phyloP scores from a whole-genome alignment of 352 stramenopile species.

The Globisporangium yorkense region DNA sequence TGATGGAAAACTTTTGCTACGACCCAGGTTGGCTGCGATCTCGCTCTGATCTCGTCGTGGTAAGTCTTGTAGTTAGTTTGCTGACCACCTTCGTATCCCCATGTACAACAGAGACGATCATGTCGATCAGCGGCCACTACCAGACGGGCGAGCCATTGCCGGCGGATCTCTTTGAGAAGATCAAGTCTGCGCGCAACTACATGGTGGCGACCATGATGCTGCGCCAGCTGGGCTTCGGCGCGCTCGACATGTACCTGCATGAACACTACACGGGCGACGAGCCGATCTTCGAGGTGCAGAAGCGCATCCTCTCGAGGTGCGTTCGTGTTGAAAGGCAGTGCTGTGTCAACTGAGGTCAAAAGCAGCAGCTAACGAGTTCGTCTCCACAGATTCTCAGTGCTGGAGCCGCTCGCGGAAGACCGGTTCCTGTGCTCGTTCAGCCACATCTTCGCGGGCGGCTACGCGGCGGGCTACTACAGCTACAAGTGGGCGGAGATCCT shows the following conservation, averaged over 20 bases:
- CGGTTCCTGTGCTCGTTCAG: constrained; percentile 97
- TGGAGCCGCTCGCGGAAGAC: constrained; percentile 91
- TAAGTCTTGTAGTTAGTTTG: background rate
- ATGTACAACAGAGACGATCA: constrained; percentile 63
- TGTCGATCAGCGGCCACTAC: constrained; percentile 76
- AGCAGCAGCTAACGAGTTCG: background rate
- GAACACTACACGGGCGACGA: constrained; percentile 67
- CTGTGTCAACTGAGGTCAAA: no score
- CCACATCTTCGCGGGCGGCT: constrained; percentile 98
- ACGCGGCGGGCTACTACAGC: constrained; percentile 97
- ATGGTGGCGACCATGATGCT: constrained; percentile 94
- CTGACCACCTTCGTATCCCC: no score
- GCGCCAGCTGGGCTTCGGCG: constrained; percentile 94
- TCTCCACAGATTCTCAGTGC: constrained; percentile 59
- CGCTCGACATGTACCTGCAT: constrained; percentile 84
- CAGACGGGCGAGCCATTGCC: constrained; percentile 89
- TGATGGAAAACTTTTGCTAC: constrained; percentile 99
- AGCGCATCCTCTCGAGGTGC: constrained; percentile 83
- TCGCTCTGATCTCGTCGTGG: background rate
- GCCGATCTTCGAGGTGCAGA: constrained; percentile 92
- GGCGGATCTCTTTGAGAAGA: constrained; percentile 94
- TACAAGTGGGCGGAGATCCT: constrained; percentile 98
- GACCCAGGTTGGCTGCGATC: constrained; percentile 46
- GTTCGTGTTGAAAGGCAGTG: background rate
- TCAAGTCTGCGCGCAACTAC: constrained; percentile 93